These are phyloP conservation scores for Heterobasidion occidentale DNA, from an alignment of 1,284 basidiomycete species.

Conservation along the genomic window DNA sequence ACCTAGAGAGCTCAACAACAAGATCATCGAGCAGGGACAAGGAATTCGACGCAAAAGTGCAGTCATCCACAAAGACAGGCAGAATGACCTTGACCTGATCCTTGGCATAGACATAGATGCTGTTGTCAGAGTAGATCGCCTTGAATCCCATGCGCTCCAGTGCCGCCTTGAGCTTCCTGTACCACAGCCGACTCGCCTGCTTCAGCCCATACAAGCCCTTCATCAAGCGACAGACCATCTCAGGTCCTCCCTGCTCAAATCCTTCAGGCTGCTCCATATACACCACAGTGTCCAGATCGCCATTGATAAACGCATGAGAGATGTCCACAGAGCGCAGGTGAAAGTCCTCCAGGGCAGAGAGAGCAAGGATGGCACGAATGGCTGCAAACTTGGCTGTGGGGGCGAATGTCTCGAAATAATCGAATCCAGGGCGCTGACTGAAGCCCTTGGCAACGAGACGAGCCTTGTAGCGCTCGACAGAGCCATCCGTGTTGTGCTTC, in stretches of 20 bases:
- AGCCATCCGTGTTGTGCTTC: conserved; percentile 11
- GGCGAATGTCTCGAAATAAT: conserved; percentile 28
- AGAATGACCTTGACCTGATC: conserved; percentile 14
- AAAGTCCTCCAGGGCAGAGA: conserved; percentile 9
- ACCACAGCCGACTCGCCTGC: conserved; percentile 21
- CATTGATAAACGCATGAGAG: conserved; percentile 17
- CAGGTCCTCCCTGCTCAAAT: no score
- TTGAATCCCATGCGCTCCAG: conserved; percentile 15
- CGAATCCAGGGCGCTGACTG: conserved; percentile 26
- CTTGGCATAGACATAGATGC: conserved; percentile 6
- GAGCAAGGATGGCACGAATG: conserved; percentile 19
- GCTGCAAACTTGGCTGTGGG: conserved; percentile 22
- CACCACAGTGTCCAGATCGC: conserved; percentile 15
- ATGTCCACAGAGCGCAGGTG: conserved; percentile 17
- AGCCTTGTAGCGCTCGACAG: conserved; percentile 16
- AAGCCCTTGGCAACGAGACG: conserved; percentile 34
- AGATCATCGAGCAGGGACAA: conserved; percentile 11
- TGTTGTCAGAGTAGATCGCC: conserved; percentile 15
- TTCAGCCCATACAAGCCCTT: conserved; percentile 21
- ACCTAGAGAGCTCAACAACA: conserved; percentile 15
- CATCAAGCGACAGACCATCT: conserved; percentile 15
- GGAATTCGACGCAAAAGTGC: conserved; percentile 15
- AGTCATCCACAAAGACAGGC: conserved; percentile 25
- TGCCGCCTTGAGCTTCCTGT: conserved; percentile 6
- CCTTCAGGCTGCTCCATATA: no score